Evolutionary conservation across 2,329 filamentous ascomycete species (phyloP), one percentile per base, ranked within the genome.

Genomic region (Pestalotiopsis sp.): DNA sequence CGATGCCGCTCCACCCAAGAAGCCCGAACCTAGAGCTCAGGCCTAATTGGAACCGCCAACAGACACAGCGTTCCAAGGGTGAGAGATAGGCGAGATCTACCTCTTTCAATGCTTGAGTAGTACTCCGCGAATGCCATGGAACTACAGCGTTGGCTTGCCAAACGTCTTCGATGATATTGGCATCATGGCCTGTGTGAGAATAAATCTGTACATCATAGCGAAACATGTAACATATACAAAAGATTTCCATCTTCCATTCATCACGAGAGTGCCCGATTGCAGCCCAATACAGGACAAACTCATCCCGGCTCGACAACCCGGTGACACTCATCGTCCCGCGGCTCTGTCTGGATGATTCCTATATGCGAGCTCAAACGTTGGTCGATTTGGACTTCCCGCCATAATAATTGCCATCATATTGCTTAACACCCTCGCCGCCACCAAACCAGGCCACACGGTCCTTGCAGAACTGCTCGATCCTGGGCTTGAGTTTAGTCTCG

Each of bases 401-500:
- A 52, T 59, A 59, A 59, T 27, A 59, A 17, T 59, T 59, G 20
- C 12, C 57, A 11, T 59, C 57, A 13, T 59, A 27, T 27, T 59
- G 57, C 57, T 36, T 59, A 5, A 59, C 57, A 23, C 57, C 57
- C 13, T 59, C 57, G 17, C 41, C 49, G 14, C 45, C 64, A 23
- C 31, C 9, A 36, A 66, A 66, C 64, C 64, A 66, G 5, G 20
- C 49, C 17, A 66, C 64, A 12, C 64, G 23, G 14, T 58, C 49
- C 17, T 57, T 39, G 31, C 20, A 27, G 45, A 36, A 58, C 36
- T 45, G 45, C 79, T 91, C 89, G 0, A 83, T 70, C 69, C 74
- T 76, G 0, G 89, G 89, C 74, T 79, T 86, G 71, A 91, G 76
- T 73, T 84, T 86, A 0, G 84, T 87, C 78, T 91, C 87, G 41